phyloP scores from a whole-genome alignment of 2,329 filamentous ascomycete genomes.

The Periglandula ipomoeae region DNA sequence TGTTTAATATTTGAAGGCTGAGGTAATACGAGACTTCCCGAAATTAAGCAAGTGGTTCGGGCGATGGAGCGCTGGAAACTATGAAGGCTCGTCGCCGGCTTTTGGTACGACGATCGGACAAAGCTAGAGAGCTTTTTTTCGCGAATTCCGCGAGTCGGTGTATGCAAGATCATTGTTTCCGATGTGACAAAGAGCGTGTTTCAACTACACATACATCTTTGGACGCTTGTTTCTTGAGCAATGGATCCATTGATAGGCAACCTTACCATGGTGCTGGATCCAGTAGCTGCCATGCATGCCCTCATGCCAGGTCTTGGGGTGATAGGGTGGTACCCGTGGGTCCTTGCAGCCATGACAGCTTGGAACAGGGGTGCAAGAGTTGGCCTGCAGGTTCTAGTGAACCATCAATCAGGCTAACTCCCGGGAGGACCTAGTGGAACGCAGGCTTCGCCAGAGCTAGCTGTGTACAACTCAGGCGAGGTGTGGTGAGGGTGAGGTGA shows the following conservation, averaged over 20 bases:
- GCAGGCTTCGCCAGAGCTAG: too few species aligned
- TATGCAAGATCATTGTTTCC: background rate
- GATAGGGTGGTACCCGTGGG: background rate
- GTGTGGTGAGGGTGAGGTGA: background rate
- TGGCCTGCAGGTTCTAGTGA: slow-evolving; percentile 10
- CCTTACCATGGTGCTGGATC: slow-evolving; percentile 9
- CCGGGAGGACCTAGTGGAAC: background rate
- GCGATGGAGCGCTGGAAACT: background rate
- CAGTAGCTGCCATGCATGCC: slow-evolving; percentile 2
- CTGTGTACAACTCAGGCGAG: too few species aligned
- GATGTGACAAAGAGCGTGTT: background rate
- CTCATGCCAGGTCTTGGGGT: slow-evolving; percentile 2
- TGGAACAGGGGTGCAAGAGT: slow-evolving; percentile 6
- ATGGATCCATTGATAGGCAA: background rate
- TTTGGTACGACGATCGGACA: background rate
- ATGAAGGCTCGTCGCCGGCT: background rate
- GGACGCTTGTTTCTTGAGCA: background rate
- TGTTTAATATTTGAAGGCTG: background rate
- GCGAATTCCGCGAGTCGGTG: background rate
- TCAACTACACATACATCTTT: background rate
- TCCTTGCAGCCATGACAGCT: slow-evolving; percentile 7
- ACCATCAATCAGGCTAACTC: slow-evolving; percentile 1
- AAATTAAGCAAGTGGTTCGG: background rate
- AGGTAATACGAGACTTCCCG: background rate
- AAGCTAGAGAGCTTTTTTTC: background rate